phyloP scores from a whole-genome alignment of 306 rosid genomes.

The Quercus gilva region DNA sequence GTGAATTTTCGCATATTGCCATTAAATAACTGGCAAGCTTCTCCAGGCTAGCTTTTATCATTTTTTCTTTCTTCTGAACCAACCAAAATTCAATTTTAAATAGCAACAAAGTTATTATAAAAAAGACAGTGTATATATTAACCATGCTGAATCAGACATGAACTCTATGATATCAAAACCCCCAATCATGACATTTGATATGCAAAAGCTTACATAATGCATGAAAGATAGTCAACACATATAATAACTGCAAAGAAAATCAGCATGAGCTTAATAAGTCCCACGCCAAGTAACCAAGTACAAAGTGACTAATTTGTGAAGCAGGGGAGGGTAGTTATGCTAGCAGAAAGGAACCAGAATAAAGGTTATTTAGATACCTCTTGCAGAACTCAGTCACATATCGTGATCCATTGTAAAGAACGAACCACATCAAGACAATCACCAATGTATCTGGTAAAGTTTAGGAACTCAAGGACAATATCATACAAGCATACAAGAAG shows the following conservation, averaged over 20 bases:
- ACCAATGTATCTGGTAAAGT: constrained; percentile 57
- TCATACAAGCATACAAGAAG: background rate
- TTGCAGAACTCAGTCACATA: constrained; percentile 44
- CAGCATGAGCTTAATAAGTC: background rate
- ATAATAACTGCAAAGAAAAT: background rate
- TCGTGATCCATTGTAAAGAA: constrained; percentile 52
- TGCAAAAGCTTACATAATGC: background rate
- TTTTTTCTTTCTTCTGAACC: background rate
- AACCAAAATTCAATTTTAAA: background rate
- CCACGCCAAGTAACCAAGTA: background rate
- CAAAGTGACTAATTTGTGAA: background rate
- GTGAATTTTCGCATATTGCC: background rate
- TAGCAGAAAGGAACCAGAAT: background rate
- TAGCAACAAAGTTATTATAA: background rate
- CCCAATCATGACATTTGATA: background rate
- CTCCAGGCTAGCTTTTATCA: background rate
- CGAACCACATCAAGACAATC: constrained; percentile 72
- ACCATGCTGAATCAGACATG: background rate
- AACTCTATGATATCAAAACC: background rate
- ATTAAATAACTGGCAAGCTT: background rate
- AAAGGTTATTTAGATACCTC: constrained; percentile 42
- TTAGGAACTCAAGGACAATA: constrained; percentile 43
- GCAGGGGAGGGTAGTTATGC: background rate
- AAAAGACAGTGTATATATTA: background rate
- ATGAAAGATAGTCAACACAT: background rate